Evolutionary conservation across 2,329 filamentous ascomycete species (phyloP), one percentile per base, ranked within the genome.

Genomic region (Exophiala sp.): DNA sequence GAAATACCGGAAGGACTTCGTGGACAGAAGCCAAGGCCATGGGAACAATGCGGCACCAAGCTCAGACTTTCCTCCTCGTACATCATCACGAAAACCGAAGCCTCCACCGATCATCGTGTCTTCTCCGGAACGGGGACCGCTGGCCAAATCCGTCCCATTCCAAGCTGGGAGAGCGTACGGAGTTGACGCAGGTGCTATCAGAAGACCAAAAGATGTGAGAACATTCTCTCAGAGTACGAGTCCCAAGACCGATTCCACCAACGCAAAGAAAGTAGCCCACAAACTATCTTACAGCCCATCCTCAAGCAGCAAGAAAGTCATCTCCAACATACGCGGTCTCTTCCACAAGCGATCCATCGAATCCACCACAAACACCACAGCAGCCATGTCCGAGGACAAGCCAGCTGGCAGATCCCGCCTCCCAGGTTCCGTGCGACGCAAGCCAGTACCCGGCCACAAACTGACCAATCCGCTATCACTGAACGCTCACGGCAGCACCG

Each of bases 291-390:
- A 49, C 47, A 58, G 34, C 42, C 47, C 46, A 3, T 54, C 54
- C 13, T 55, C 58, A 2, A 47, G 48, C 19, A 55, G 55, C 29
- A 63, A 59, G 49, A 60, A 57, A n/a, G 52, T 59, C 18, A 54
- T 60, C 5, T 60, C 55, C n/a, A 60, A 58, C 42, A 44, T 63
- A 21, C 52, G 53, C 18, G 60, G 57, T 11, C 47, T 63, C 3
- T 62, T 63, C 43, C 57, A 63, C 44, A 63, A 63, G 50, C 56
- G 52, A 6, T 56, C 57, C 2, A 37, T 48, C 18, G 57, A 63
- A 3, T 52, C 50, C 2, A 27, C 43, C 2, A 23, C 35, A 16
- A 19, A 41, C 9, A 19, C 35, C 5, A 43, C 18, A 27, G 13
- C 24, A 2, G 10, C 13, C 22, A 11, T 13, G 1, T 10, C 21